These are phyloP conservation scores for Camellia lanceoleosa DNA, from an alignment of 148 eudicot genomes.

Conservation along the genomic window DNA sequence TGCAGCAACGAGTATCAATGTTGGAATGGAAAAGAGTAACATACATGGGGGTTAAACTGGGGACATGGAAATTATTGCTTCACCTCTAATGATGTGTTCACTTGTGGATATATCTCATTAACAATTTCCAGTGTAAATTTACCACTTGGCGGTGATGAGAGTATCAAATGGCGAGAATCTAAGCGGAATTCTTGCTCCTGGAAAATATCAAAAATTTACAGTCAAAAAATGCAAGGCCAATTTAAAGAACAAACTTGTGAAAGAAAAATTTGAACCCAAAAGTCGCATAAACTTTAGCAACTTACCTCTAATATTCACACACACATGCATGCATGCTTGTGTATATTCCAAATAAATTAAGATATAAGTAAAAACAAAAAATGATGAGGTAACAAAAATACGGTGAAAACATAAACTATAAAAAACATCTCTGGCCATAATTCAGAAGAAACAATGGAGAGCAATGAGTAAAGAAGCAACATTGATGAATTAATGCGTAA, in stretches of 20 bases:
- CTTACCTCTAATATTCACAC: no score
- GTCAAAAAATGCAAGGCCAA: conserved; percentile 4
- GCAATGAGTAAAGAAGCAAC: neutral
- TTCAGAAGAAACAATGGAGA: neutral
- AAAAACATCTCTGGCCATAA: neutral
- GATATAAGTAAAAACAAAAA: no score
- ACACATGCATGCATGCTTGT: no score
- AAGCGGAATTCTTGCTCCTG: conserved; percentile 73
- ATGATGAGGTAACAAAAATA: neutral
- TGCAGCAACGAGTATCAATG: conserved; percentile 21
- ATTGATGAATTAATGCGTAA: neutral
- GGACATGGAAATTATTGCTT: conserved; percentile 17
- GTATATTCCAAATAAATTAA: no score
- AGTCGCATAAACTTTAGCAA: neutral
- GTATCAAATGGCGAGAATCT: conserved; percentile 75
- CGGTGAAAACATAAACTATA: neutral
- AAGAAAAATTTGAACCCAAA: neutral
- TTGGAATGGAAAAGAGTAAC: conserved; percentile 6
- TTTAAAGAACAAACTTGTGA: conserved; percentile 5
- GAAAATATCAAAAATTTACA: conserved; percentile 9
- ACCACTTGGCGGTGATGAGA: conserved; percentile 68
- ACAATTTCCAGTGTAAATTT: conserved; percentile 73
- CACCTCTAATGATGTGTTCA: conserved; percentile 93
- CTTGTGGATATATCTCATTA: conserved; percentile 84
- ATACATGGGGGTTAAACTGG: neutral